Conservation (phyloP, 352 stramenopile species). For the Pythium utonaiense region DNA sequence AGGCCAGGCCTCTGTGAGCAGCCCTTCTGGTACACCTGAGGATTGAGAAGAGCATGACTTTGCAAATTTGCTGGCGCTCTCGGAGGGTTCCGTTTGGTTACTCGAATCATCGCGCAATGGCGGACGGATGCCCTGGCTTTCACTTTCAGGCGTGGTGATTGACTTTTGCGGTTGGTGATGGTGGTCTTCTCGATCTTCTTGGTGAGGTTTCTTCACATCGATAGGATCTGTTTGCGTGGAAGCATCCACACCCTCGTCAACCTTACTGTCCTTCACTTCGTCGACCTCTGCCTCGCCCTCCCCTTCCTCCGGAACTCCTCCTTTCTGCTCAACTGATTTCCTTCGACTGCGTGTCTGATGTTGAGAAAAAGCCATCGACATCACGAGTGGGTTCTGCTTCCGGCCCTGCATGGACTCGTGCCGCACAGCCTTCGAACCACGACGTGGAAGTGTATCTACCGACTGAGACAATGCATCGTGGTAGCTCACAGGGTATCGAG, state of each 20-base stretch:
- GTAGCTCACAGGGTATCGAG: background rate
- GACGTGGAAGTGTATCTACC: background rate
- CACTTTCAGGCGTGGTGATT: too few species aligned
- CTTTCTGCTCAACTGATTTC: background rate
- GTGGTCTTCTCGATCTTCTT: background rate
- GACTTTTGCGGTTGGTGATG: too few species aligned
- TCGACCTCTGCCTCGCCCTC: background rate
- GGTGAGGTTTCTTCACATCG: background rate
- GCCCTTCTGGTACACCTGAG: too few species aligned
- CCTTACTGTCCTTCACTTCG: background rate
- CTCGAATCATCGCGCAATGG: background rate
- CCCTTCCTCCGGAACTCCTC: background rate
- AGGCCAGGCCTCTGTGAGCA: too few species aligned
- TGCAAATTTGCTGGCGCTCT: too few species aligned
- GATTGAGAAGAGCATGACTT: too few species aligned
- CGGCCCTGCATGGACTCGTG: background rate
- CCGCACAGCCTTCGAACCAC: background rate
- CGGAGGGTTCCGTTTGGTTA: background rate
- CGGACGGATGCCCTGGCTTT: background rate
- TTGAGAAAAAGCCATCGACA: constrained; percentile 27
- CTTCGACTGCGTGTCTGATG: too few species aligned
- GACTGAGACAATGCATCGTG: constrained; percentile 8
- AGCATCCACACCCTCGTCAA: background rate
- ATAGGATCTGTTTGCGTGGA: constrained; percentile 1
- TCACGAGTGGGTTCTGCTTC: constrained; percentile 26